phyloP scores from a whole-genome alignment of 352 stramenopile species.

The Saprolegnia diclina region DNA sequence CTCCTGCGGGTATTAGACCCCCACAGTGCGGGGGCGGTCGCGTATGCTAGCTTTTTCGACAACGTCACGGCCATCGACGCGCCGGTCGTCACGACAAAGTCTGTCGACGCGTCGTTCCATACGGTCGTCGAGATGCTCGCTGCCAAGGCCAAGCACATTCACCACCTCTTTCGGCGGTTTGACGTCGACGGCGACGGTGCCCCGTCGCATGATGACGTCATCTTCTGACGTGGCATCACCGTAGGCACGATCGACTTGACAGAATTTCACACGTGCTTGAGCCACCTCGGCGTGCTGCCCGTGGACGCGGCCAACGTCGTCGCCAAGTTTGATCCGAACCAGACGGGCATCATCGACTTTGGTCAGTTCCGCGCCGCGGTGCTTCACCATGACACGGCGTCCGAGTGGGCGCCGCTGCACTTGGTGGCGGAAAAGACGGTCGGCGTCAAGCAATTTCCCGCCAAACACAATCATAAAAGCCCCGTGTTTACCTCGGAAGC shows the following conservation, averaged over 20 bases:
- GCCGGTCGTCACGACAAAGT: neutral
- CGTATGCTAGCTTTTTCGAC: conserved; percentile 1
- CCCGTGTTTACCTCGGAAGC: neutral
- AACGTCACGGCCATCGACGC: neutral
- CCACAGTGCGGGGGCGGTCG: neutral
- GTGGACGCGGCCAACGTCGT: neutral
- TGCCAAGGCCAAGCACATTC: conserved; percentile 14
- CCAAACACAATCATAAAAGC: neutral
- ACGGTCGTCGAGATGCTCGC: neutral
- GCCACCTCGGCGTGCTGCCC: neutral
- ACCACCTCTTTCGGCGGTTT: conserved; percentile 12
- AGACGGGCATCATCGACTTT: conserved; percentile 5
- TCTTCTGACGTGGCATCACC: neutral
- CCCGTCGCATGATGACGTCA: neutral
- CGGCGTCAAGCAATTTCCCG: conserved; percentile 14
- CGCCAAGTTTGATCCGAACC: neutral
- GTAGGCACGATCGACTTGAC: conserved; percentile 7
- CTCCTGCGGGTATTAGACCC: neutral
- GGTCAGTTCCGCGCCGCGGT: neutral
- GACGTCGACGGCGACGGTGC: conserved; percentile 7
- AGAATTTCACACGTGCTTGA: conserved; percentile 2
- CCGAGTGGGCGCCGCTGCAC: conserved; percentile 2
- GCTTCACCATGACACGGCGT: neutral
- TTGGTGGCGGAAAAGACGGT: neutral
- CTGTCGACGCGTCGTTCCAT: neutral